Conservation (phyloP, 495 filamentous ascomycete species). For the Lepidopterella palustris region DNA sequence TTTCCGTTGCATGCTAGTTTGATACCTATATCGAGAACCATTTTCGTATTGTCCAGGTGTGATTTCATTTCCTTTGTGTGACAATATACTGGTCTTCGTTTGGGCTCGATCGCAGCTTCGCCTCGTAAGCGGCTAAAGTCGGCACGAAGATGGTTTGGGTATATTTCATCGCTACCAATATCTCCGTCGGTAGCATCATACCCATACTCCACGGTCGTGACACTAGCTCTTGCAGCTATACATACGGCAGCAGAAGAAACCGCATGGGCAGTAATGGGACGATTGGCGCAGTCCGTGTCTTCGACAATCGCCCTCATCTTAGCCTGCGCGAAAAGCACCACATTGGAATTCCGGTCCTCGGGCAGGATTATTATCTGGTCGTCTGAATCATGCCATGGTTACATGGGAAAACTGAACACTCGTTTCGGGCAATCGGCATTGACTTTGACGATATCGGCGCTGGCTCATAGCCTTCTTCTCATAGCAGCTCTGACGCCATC, state of each 20-base stretch:
- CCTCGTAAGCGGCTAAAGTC: background rate
- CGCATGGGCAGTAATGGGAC: constrained; percentile 45
- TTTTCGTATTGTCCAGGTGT: constrained; percentile 28
- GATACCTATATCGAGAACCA: constrained; percentile 40
- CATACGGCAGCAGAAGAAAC: constrained; percentile 39
- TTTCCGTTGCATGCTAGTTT: constrained; percentile 31
- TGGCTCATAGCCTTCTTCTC: constrained; percentile 42
- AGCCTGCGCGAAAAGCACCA: constrained; percentile 41
- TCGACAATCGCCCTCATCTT: constrained; percentile 49
- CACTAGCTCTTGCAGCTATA: constrained; percentile 45
- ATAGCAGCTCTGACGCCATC: constrained; percentile 43
- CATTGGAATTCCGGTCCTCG: constrained; percentile 38
- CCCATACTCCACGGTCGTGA: constrained; percentile 48
- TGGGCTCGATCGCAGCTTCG: background rate
- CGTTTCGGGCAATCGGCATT: constrained; percentile 49
- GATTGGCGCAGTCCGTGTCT: constrained; percentile 38
- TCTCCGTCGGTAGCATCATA: constrained; percentile 37
- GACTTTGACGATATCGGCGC: constrained; percentile 49
- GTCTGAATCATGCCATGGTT: constrained; percentile 16
- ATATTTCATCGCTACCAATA: constrained; percentile 37
- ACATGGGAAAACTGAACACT: constrained; percentile 41
- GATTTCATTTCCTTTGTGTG: background rate
- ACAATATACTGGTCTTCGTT: too few relatives aligned
- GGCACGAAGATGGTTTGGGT: constrained; percentile 32
- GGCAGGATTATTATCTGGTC: constrained; percentile 21